These are phyloP conservation scores for Flueggea neowawraea DNA, from an alignment of 441 rosid species.

Conservation along the genomic window DNA sequence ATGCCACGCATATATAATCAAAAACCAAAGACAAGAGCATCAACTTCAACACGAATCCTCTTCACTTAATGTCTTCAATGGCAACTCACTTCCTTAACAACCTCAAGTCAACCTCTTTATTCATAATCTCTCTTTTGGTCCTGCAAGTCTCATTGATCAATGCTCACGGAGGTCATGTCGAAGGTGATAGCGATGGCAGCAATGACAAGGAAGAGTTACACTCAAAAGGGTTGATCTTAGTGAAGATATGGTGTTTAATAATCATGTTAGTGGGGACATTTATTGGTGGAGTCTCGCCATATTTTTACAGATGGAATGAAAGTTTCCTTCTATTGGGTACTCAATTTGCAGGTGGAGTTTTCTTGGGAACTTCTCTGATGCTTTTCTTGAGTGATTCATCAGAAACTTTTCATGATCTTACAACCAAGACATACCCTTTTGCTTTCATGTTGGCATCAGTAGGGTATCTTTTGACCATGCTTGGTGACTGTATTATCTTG, in stretches of 20 bases:
- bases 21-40: no score
- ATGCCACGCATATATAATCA: no score
- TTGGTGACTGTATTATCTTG: slow-evolving; percentile 58
- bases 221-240: slow-evolving; percentile 42
- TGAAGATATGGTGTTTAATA: slow-evolving; percentile 64
- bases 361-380: slow-evolving; percentile 82
- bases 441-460: slow-evolving; percentile 77
- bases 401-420: slow-evolving; percentile 61
- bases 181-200: slow-evolving; percentile 36
- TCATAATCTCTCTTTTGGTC: no score
- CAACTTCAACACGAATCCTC: no score
- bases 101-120: no score
- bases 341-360: slow-evolving; percentile 87
- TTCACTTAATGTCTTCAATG: no score
- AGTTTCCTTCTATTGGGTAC: slow-evolving; percentile 72
- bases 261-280: slow-evolving; percentile 58
- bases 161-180: slow-evolving; percentile 31
- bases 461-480: slow-evolving; percentile 71
- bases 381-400: slow-evolving; percentile 80
- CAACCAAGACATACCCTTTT: slow-evolving; percentile 58
- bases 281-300: slow-evolving; percentile 69
- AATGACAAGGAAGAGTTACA: slow-evolving; percentile 28
- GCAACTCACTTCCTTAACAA: no score
- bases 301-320: slow-evolving; percentile 73
- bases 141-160: slow-evolving; percentile 43